Base-by-base conservation (phyloP, 2,329 filamentous ascomycete genomes). In the Fusarium albidum region DNA sequence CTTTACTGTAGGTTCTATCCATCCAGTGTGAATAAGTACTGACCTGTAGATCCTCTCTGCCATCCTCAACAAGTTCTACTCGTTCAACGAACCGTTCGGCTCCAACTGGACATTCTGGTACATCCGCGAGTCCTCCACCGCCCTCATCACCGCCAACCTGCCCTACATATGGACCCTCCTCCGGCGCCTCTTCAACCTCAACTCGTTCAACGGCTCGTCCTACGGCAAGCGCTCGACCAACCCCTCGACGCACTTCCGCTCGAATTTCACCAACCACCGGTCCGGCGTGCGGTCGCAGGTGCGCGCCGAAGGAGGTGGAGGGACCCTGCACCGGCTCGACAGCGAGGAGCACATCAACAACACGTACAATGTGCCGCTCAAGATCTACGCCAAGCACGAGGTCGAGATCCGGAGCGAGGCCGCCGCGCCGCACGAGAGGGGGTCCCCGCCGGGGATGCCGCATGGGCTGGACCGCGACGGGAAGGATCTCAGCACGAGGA, bases 31-130 rank as follows among this genome's bases (percentile, higher is more conserved):
- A n/a, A 11, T 26, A 15, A 26, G 12, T 15, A 31, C 59, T 57
- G 8, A 65, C 49, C 21, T 5, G 1, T 39, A 79, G 76, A 81
- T 86, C 21, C 69, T 79, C 17, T 79, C 75, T 4, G 79, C 80
- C 13, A 70, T 78, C 21, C 73, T 86, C 28, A 72, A 74, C 65
- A 77, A 77, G 49, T 75, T 69, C 52, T 77, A 77, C 62, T 75
- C 71, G 40, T 76, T 77, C 51, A 69, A 57, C 39, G 65, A 75
- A 40, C 72, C 74, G 2, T 77, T 70, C 31, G 73, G 71, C 14
- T 63, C 60, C 6, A 65, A 68, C 37, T 77, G 74, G 75, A 73
- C 72, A 0, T 73, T 71, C 49, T 77, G 75, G 75, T 77, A 77
- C 57, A 70, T 77, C 51, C 73, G 75, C 40, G 75, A 77, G 52